Evolutionary conservation across 495 filamentous ascomycete species (phyloP), one percentile per base, ranked within the genome.

Genomic region (Penicilliopsis zonata): DNA sequence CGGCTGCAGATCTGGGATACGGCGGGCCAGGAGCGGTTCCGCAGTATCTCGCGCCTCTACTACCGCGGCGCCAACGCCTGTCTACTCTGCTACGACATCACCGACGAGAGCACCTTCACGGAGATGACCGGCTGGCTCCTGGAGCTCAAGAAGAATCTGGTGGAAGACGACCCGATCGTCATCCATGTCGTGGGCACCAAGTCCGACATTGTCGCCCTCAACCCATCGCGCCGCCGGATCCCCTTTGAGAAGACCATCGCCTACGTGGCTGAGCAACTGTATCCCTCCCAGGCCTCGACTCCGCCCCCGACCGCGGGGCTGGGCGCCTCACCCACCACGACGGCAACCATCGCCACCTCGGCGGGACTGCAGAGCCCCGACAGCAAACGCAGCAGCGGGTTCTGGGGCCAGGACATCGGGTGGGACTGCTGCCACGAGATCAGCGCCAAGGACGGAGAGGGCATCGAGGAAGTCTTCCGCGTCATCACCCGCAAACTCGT

Each of bases 341-440:
- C n/a, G n/a, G n/a, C n/a, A n/a, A n/a, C n/a, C n/a, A n/a, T n/a
- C n/a, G n/a, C n/a, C n/a, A n/a, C n/a, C n/a, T n/a, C n/a, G n/a
- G n/a, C n/a, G n/a, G 70, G 73, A 19, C 54, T 79, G 4, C 63
- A 73, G 33, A 78, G 71, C 28, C 76, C 80, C 4, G 73, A 74
- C 49, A 79, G 71, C 52, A 92, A 92, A 50, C 72, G 85, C 21
- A 82, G 74, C 39, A 80, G 73, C 21, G 83, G 81, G 4, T 87
- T 92, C 49, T 93, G 86, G 86, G 82, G 80, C 2, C 82, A 90
- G 46, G 86, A 94, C 44, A 77, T 83, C 5, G 85, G 85, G 8
- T 94, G 86, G 86, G 87, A 94, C 47, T 88, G 83, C 40, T 95
- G 88, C 46, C 88, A 96, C 56, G 88, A 98, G 61, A 88, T 98